Base-by-base conservation (phyloP, 2,329 filamentous ascomycete species). In the Aspergillus sp. region DNA sequence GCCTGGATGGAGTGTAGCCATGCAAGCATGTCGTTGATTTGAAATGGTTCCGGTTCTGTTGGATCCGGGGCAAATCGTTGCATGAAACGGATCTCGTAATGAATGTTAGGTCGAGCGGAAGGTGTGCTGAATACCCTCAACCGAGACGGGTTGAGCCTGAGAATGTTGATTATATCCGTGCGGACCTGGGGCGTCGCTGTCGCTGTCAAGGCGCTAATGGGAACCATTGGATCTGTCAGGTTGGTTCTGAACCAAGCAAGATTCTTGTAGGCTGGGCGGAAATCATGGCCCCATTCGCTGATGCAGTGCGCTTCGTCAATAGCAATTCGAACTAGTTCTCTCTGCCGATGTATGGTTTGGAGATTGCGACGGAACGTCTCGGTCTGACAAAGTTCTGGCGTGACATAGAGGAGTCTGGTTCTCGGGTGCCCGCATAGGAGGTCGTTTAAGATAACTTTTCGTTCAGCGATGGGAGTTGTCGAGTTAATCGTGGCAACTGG, bases 201-300 rank as follows among this genome's bases (percentile, higher is more conserved):
- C 0, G 94, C 94, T 0, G 94, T 98, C 15, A 97, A 85, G 65
- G 93, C 96, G 76, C 95, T 97, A 64, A 98, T 90, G 4, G 94
- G 93, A 0, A 97, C 91, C 59, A 91, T 85, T 0, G 93, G 91
- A 66, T 95, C 93, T 6, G 68, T 72, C 15, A 82, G 70, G 53
- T 87, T 84, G 68, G 91, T 89, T 50, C 69, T 75, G 80, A 98
- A 95, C 88, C 92, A 97, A 2, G 87, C 89, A 7, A 98, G 84
- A 22, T 90, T 86, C 72, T 95, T 93, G 78, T 97, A 98, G 60
- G 93, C 91, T 41, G 89, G 91, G n/a, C 94, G 90, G 74, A 98
- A 98, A 76, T 98, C 94, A 75, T 98, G 93, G 1, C 94, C 94
- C 94, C 94, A 97, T 87, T 97, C 93, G 25, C 92, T 96, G 68